Conservation (phyloP, 345 rosid species). For the Psidium friedrichsthalianum region DNA sequence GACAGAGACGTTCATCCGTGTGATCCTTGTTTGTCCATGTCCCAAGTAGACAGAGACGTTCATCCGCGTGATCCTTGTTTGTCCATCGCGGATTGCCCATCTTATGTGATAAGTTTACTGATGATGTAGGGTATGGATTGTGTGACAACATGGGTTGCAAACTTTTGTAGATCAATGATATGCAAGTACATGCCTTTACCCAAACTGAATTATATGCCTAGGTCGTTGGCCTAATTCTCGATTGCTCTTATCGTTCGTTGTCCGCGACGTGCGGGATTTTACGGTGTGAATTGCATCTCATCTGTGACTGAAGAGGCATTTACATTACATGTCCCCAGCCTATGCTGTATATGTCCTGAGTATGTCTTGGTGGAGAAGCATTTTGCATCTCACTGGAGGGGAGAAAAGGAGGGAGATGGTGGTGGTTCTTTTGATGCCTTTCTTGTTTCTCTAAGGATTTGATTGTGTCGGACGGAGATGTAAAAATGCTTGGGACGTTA, state of each 20-base stretch:
- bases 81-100: neutral
- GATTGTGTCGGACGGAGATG: neutral
- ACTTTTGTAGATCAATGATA: neutral
- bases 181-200: neutral
- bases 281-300: neutral
- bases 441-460: neutral
- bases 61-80: neutral
- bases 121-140: neutral
- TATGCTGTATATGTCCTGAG: neutral
- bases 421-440: neutral
- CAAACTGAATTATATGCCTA: neutral
- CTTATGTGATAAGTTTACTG: neutral
- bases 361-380: neutral
- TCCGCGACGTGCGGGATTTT: neutral
- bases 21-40: neutral
- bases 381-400: neutral
- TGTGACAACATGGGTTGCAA: neutral
- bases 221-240: neutral
- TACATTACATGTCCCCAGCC: no score
- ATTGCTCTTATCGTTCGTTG: neutral
- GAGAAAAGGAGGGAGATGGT: neutral
- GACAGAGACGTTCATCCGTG: neutral
- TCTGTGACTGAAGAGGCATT: neutral
- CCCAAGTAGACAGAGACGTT: neutral
- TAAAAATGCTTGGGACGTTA: neutral